Conservation (phyloP, 306 rosid species). For the Vicia villosa region DNA sequence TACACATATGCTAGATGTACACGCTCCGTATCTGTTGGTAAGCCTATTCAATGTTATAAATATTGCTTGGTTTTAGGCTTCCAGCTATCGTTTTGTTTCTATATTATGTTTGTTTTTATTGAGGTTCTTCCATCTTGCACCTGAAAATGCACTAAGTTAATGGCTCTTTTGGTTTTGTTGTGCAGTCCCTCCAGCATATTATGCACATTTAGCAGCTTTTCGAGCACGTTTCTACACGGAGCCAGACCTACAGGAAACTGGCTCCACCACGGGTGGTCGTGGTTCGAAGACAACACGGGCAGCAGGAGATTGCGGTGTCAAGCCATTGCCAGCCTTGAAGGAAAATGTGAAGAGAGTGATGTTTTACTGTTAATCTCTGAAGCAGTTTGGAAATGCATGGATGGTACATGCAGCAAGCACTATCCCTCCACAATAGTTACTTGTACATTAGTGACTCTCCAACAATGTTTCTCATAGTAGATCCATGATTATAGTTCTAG, state of each 20-base stretch:
- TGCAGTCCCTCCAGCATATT: conserved; percentile 95
- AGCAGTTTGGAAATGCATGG: conserved; percentile 13
- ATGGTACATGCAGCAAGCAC: conserved; percentile 37
- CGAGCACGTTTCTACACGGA: conserved; percentile 95
- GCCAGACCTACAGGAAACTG: conserved; percentile 81
- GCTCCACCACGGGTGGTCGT: conserved; percentile 60
- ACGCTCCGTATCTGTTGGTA: conserved; percentile 93
- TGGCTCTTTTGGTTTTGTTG: conserved; percentile 26
- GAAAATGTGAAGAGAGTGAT: conserved; percentile 97
- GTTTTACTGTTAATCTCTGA: conserved; percentile 72
- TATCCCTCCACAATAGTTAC: conserved; percentile 11
- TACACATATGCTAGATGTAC: conserved; percentile 98
- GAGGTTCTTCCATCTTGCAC: neutral
- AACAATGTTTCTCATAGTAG: conserved; percentile 37
- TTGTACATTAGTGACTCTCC: conserved; percentile 40
- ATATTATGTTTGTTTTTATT: neutral
- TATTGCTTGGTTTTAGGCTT: neutral
- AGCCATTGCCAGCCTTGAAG: conserved; percentile 91
- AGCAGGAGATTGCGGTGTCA: conserved; percentile 67
- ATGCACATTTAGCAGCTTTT: conserved; percentile 95
- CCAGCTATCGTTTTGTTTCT: neutral
- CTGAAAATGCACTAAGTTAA: neutral
- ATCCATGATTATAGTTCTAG: conserved; percentile 43
- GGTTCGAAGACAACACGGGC: conserved; percentile 52
- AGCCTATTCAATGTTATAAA: conserved; percentile 26